phyloP scores from a whole-genome alignment of 169 alveolate genomes.

The Cryptosporidium ubiquitum region DNA sequence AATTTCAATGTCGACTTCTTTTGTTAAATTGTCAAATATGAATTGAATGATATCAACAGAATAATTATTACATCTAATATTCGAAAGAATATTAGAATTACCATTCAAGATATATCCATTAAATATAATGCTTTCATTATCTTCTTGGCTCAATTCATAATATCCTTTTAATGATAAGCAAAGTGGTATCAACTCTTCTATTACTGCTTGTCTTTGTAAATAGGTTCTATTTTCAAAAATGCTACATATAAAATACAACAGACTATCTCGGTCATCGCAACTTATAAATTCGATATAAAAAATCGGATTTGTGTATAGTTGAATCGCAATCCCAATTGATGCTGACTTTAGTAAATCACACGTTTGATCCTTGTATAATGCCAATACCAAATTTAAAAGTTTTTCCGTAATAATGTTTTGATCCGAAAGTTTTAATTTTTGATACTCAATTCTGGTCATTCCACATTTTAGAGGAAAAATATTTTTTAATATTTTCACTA shows the following conservation, averaged over 20 bases:
- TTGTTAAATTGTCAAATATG: not conserved
- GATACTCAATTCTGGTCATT: conserved; percentile 15
- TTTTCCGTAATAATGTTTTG: conserved; percentile 63
- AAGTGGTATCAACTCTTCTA: conserved; percentile 24
- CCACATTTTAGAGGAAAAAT: conserved; percentile 61
- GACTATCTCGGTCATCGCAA: conserved; percentile 16
- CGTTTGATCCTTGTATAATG: conserved; percentile 43
- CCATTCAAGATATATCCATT: not conserved
- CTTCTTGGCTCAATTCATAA: conserved; percentile 7
- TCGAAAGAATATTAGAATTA: not conserved
- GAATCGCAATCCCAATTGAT: conserved; percentile 72
- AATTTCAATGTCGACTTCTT: conserved; percentile 41
- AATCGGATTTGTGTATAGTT: conserved; percentile 50
- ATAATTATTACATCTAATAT: not conserved
- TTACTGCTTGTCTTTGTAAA: conserved; percentile 39
- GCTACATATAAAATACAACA: conserved; percentile 26
- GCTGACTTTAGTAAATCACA: conserved; percentile 38
- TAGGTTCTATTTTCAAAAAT: conserved; percentile 5
- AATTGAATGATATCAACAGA: conserved; percentile 14
- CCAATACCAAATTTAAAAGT: conserved; percentile 11
- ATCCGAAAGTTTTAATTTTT: conserved; percentile 18
- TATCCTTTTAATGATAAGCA: conserved; percentile 33
- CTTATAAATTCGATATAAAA: conserved; percentile 50
- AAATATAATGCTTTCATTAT: not conserved
- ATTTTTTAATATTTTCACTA: conserved; percentile 37